A percentile compares a stretch with the other conserved stretches of the same genome.
phyloP scores from a whole-genome alignment of 2,329 filamentous ascomycete genomes.

The Colletotrichum liriopes region DNA sequence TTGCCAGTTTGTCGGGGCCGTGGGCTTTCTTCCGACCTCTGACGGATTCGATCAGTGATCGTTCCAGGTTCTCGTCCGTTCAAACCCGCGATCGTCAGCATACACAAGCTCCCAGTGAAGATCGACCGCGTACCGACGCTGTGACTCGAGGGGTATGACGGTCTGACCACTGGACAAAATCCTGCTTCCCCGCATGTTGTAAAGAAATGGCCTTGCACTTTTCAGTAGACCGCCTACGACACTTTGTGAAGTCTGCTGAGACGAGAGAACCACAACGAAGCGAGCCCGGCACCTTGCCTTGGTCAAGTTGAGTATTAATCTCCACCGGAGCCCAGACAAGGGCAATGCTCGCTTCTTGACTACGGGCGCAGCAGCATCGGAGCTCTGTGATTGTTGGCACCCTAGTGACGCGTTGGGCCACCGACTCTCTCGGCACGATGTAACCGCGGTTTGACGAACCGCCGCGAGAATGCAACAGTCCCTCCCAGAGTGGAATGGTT shows the following conservation, averaged over 20 bases:
- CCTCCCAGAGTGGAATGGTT: conserved; percentile 8
- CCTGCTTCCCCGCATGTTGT: conserved; percentile 4
- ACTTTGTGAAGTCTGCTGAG: conserved; percentile 2
- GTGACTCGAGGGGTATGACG: not conserved
- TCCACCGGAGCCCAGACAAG: conserved; percentile 18
- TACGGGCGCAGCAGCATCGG: conserved; percentile 1
- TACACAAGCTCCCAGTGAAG: not conserved
- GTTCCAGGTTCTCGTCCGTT: not conserved
- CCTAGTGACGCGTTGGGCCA: conserved; percentile 11
- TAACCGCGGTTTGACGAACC: conserved; percentile 35
- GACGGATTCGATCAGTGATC: not conserved
- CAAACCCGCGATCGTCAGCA: not conserved
- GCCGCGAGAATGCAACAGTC: conserved; percentile 9
- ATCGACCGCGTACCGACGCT: conserved; percentile 5
- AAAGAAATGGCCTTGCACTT: not conserved
- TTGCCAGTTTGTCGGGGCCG: not conserved
- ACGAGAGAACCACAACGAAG: not conserved
- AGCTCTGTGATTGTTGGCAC: conserved; percentile 24
- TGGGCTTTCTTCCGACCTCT: conserved; percentile 14
- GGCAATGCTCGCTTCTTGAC: conserved; percentile 17
- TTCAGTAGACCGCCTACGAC: not conserved
- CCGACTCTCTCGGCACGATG: conserved; percentile 29
- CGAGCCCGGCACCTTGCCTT: not conserved
- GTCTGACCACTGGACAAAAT: not conserved
- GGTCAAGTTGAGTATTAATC: not conserved